A percentile compares a stretch with the other conserved stretches of the same genome.
Evolutionary conservation across 2,329 filamentous ascomycete species (phyloP).

Genomic region (Tolypocladium tropicale): DNA sequence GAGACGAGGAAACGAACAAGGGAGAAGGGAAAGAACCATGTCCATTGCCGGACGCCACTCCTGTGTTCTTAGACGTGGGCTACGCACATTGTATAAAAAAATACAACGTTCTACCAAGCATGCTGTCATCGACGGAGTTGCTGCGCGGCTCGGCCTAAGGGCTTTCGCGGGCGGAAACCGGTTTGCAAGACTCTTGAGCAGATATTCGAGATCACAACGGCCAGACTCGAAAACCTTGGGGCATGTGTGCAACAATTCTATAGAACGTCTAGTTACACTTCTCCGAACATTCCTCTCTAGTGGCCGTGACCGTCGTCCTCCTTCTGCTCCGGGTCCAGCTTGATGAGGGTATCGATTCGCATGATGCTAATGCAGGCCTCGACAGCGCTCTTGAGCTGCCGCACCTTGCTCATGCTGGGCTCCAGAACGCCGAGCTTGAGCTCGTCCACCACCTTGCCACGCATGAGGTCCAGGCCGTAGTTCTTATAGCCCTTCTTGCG

Average conservation of each 20-base stretch:
- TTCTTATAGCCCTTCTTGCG: slow-evolving; percentile 98
- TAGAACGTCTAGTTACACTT: neutral
- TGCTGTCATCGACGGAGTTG: neutral
- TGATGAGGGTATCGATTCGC: slow-evolving; percentile 98
- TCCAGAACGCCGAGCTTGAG: slow-evolving; percentile 93
- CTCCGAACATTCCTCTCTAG: slow-evolving; percentile 25
- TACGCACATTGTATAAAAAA: slow-evolving; percentile 26
- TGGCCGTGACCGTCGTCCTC: slow-evolving; percentile 78
- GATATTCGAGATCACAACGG: neutral
- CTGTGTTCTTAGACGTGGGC: slow-evolving; percentile 24
- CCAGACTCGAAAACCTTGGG: neutral
- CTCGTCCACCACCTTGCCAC: slow-evolving; percentile 85
- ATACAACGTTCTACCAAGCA: slow-evolving; percentile 20
- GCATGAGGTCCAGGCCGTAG: slow-evolving; percentile 85
- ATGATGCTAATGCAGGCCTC: slow-evolving; percentile 99
- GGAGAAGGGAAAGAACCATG: slow-evolving; percentile 2
- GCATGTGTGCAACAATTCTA: neutral
- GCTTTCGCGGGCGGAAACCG: too few relatives aligned
- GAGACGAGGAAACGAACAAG: slow-evolving; percentile 6
- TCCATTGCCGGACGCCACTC: slow-evolving; percentile 13
- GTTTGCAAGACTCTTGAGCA: neutral
- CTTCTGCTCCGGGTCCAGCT: slow-evolving; percentile 83
- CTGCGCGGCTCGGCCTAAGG: neutral
- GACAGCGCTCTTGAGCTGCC: slow-evolving; percentile 95
- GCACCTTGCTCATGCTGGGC: slow-evolving; percentile 95